Conservation (phyloP, 768 basidiomycete species). For the Xerocomellus intermedius region DNA sequence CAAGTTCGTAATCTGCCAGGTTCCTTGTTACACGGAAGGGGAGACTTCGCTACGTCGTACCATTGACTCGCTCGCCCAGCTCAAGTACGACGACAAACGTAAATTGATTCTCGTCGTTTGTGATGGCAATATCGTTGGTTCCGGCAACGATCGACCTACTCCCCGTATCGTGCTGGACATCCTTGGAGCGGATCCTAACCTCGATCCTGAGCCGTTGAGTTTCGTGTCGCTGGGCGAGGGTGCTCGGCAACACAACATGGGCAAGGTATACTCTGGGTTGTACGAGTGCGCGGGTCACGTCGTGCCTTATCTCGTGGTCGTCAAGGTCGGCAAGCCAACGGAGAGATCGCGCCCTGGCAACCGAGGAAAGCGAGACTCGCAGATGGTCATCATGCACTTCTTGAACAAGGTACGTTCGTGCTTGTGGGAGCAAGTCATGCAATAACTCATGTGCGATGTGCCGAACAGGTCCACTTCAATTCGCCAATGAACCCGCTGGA, state of each 20-base stretch:
- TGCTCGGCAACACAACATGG: slow-evolving; percentile 96
- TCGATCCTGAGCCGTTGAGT: slow-evolving; percentile 92
- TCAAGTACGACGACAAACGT: slow-evolving; percentile 98
- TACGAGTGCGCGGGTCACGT: slow-evolving; percentile 95
- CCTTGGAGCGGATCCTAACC: slow-evolving; percentile 87
- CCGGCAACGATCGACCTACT: slow-evolving; percentile 94
- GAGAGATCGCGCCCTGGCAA: slow-evolving; percentile 94
- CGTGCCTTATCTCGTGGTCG: slow-evolving; percentile 89
- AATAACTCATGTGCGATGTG: neutral
- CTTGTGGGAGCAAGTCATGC: neutral
- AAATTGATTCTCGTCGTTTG: slow-evolving; percentile 55
- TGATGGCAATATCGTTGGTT: slow-evolving; percentile 91
- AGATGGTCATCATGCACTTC: slow-evolving; percentile 95
- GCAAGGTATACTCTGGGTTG: slow-evolving; percentile 93
- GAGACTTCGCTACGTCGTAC: slow-evolving; percentile 80
- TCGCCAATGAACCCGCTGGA: slow-evolving; percentile 95
- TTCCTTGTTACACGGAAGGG: slow-evolving; percentile 98
- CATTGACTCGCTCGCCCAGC: slow-evolving; percentile 89
- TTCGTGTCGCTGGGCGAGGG: slow-evolving; percentile 95
- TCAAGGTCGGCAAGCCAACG: slow-evolving; percentile 93
- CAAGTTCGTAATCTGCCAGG: slow-evolving; percentile 97
- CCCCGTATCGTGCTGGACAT: slow-evolving; percentile 97
- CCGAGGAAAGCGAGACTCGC: slow-evolving; percentile 97
- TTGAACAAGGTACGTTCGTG: slow-evolving; percentile 76
- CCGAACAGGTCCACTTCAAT: slow-evolving; percentile 86